phyloP scores from a whole-genome alignment of 2,329 filamentous ascomycete genomes.

The Emmonsia crescens region DNA sequence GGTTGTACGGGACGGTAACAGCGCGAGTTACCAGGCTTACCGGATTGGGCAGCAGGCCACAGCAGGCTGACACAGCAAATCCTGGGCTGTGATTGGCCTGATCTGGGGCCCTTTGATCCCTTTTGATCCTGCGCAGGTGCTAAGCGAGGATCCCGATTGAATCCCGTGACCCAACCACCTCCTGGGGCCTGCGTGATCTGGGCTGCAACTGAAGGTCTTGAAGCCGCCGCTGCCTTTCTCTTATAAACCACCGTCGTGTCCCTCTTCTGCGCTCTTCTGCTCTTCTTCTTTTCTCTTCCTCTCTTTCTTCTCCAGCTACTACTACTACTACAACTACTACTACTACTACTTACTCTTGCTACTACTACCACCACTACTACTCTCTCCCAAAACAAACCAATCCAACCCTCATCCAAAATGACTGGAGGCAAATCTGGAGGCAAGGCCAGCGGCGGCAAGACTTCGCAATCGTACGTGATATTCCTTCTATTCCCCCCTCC shows the following conservation, averaged over 20 bases:
- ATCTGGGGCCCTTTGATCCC: too few relatives aligned
- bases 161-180: conserved; percentile 18
- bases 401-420: conserved; percentile 62
- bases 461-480: conserved; percentile 86
- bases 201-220: neutral
- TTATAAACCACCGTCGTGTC: conserved; percentile 34
- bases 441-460: conserved; percentile 99
- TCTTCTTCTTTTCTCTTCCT: conserved; percentile 18
- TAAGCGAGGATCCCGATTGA: conserved; percentile 24
- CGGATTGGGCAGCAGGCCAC: conserved; percentile 10
- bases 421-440: conserved; percentile 99
- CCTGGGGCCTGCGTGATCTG: neutral
- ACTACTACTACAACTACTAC: conserved; percentile 16
- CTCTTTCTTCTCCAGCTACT: conserved; percentile 10
- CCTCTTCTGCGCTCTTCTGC: conserved; percentile 15
- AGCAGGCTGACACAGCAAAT: conserved; percentile 5
- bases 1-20: conserved; percentile 6
- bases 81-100: conserved; percentile 29
- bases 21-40: conserved; percentile 5
- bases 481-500: too few relatives aligned
- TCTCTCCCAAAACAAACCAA: conserved; percentile 19
- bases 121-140: neutral
- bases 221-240: conserved; percentile 25
- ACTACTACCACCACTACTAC: conserved; percentile 11
- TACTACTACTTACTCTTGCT: conserved; percentile 10